Evolutionary conservation across 495 filamentous ascomycete species (phyloP).

Genomic region (Aspergillus mulundensis): DNA sequence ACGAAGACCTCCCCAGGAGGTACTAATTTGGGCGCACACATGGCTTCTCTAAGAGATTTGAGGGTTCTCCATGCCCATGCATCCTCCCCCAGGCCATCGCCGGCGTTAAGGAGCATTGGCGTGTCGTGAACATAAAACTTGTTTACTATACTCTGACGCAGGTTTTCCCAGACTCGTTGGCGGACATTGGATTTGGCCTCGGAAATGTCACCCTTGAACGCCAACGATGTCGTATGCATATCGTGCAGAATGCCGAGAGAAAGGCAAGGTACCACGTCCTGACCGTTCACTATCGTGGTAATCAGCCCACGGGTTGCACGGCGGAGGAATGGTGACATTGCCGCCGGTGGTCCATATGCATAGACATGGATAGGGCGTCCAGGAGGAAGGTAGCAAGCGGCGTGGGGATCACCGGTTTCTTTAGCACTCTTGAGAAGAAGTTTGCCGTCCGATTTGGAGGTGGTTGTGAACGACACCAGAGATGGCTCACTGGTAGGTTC

Average conservation of each 20-base stretch:
- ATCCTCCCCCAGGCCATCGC: constrained; percentile 55
- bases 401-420: constrained; percentile 18
- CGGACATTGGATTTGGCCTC: constrained; percentile 63
- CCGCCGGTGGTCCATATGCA: constrained; percentile 72
- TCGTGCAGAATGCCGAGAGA: constrained; percentile 74
- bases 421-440: constrained; percentile 37
- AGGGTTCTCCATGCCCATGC: constrained; percentile 69
- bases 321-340: constrained; percentile 68
- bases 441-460: constrained; percentile 32
- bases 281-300: constrained; percentile 68
- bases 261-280: constrained; percentile 69
- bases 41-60: constrained; percentile 60
- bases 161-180: constrained; percentile 58
- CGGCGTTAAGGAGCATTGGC: constrained; percentile 39
- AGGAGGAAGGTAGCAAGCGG: constrained; percentile 52
- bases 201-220: constrained; percentile 66
- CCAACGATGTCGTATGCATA: constrained; percentile 64
- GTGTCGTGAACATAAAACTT: constrained; percentile 47
- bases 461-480: constrained; percentile 54
- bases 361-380: constrained; percentile 73
- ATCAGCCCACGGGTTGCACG: constrained; percentile 70
- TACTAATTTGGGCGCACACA: constrained; percentile 66
- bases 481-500: constrained; percentile 50
- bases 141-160: constrained; percentile 46
- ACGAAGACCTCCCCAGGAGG: constrained; percentile 76